Evolutionary conservation across 2,329 filamentous ascomycete genomes (phyloP).

Genomic region (Colletotrichum abscissum): DNA sequence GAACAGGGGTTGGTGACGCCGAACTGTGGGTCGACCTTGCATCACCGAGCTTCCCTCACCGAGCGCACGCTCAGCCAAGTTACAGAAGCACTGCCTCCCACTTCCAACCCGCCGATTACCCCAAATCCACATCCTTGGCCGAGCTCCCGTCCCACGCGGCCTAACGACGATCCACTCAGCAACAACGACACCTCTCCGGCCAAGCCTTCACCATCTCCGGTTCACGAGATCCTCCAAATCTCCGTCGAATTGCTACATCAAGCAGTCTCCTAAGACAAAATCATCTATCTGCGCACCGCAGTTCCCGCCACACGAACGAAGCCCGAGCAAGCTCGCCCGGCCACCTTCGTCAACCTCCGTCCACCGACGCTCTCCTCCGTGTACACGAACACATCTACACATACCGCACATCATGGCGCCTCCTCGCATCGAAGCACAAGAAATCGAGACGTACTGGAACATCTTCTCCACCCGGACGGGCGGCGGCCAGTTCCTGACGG

Average conservation of each 20-base stretch:
- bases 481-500: conserved; percentile 69
- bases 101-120: conserved; percentile 22
- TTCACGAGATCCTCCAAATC: neutral
- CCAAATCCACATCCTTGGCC: conserved; percentile 30
- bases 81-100: conserved; percentile 33
- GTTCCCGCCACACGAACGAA: neutral
- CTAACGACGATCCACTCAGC: conserved; percentile 24
- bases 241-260: neutral
- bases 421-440: conserved; percentile 70
- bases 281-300: neutral
- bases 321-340: conserved; percentile 1
- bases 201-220: neutral
- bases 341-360: neutral
- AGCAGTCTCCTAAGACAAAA: neutral
- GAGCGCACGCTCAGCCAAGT: conserved; percentile 32
- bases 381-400: conserved; percentile 32
- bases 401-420: conserved; percentile 60
- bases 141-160: conserved; percentile 22
- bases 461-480: conserved; percentile 71
- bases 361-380: conserved; percentile 4
- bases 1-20: neutral
- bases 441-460: conserved; percentile 75
- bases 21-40: conserved; percentile 12
- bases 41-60: conserved; percentile 26
- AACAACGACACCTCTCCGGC: conserved; percentile 16